Base-by-base conservation (phyloP, 2,329 filamentous ascomycete species). In the Penicillium capsulatum region DNA sequence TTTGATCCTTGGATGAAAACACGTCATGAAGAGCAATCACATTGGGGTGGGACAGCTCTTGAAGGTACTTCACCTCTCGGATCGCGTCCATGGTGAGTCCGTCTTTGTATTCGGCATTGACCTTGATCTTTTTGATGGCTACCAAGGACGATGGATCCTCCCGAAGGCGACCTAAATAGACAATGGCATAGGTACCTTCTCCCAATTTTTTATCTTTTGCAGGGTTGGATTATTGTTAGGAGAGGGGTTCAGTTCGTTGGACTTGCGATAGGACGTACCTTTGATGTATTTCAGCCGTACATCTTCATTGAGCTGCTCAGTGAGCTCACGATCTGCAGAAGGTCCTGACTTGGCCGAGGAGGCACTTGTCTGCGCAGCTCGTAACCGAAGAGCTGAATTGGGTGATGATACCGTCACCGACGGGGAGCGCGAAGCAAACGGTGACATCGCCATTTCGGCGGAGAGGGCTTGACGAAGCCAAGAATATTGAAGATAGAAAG, bases 1-100 rank as follows among this genome's bases (percentile, higher is more conserved):
- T 97, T 67, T 96, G 89, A 67, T 94, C 86, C 61, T 96, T 96
- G 46, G 88, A 92, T 37, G 85, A 89, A 76, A 96, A 98, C 52
- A 97, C 90, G 57, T 87, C 85, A 59, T 91, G 81, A 5, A 98
- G 79, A 10, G 83, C 84, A 67, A 98, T 95, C 67, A 98, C 92
- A 68, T 97, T 97, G 4, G 90, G 87, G 65, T 98, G 92, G 14
- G 81, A 83, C 17, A 98, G 80, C 70, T 98, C 92, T 64, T 94
- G 90, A 2, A 98, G 79, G 64, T 90, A 90, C 65, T 94, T 94
- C 61, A 97, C 84, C 73, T 98, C 92, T 56, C 92, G 89, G 49
- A 98, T 84, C 26, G 90, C 89, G 66, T 98, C 92, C 66, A 92
- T 89, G 5, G 88, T 84, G 65, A 98, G 85, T 50, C 92, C 92